A percentile compares a stretch with the other conserved stretches of the same genome.
Evolutionary conservation across 1,139 yeast species (phyloP).

Genomic region (Candida frijolesensis): DNA sequence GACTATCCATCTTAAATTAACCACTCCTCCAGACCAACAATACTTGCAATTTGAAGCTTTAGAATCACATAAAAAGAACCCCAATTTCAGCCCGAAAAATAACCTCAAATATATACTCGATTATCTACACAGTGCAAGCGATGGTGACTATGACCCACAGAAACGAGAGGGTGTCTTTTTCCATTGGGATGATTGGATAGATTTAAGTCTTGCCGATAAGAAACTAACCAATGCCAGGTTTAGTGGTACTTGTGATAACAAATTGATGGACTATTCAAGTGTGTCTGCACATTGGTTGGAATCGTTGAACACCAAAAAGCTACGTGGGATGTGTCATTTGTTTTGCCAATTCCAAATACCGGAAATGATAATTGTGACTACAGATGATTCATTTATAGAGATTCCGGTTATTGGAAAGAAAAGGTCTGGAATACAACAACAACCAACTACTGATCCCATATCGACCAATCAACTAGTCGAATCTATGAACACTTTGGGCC

Average conservation of each 20-base stretch:
- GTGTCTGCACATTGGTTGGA: slow-evolving; percentile 43
- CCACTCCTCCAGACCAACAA: slow-evolving; percentile 25
- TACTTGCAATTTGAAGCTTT: slow-evolving; percentile 27
- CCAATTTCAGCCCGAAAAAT: slow-evolving; percentile 31
- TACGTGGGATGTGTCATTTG: slow-evolving; percentile 38
- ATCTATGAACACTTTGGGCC: slow-evolving; percentile 16
- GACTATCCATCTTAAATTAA: slow-evolving; percentile 14
- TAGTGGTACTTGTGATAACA: slow-evolving; percentile 26
- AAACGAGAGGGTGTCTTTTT: slow-evolving; percentile 27
- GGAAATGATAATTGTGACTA: slow-evolving; percentile 25
- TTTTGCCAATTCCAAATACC: slow-evolving; percentile 39
- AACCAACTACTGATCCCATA: slow-evolving; percentile 1
- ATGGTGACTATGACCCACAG: too few species aligned
- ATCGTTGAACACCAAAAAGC: slow-evolving; percentile 34
- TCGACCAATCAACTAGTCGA: slow-evolving; percentile 15
- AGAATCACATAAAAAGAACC: slow-evolving; percentile 22
- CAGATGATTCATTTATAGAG: slow-evolving; percentile 29
- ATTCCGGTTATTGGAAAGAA: slow-evolving; percentile 33
- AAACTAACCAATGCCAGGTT: slow-evolving; percentile 23
- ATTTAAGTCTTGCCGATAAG: slow-evolving; percentile 28
- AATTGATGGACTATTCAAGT: slow-evolving; percentile 24
- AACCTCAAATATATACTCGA: slow-evolving; percentile 25
- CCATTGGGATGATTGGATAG: slow-evolving; percentile 51
- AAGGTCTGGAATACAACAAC: slow-evolving; percentile 22
- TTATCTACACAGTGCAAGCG: slow-evolving; percentile 13